phyloP scores from a whole-genome alignment of 2,329 filamentous ascomycete species.

The Kalmusia sp. region DNA sequence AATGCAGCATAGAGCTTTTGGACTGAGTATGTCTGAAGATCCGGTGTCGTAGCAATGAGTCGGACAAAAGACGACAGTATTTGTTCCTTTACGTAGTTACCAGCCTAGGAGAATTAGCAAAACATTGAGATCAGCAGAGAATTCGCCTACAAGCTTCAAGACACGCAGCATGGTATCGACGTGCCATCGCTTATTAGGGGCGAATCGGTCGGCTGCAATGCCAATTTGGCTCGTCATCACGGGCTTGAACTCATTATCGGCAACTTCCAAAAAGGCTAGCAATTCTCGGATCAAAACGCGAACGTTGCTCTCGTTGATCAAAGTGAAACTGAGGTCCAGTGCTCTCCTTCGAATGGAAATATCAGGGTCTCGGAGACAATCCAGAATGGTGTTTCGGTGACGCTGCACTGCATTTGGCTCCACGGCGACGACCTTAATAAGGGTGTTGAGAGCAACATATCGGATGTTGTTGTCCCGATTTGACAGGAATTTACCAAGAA shows the following conservation, averaged over 20 bases:
- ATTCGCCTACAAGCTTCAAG: slow-evolving; percentile 68
- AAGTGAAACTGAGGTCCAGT: slow-evolving; percentile 95
- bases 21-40: slow-evolving; percentile 94
- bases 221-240: slow-evolving; percentile 99
- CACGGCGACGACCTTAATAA: slow-evolving; percentile 97
- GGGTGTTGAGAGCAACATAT: slow-evolving; percentile 95
- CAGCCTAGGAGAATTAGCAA: slow-evolving; percentile 60
- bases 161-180: slow-evolving; percentile 97
- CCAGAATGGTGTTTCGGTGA: slow-evolving; percentile 95
- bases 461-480: slow-evolving; percentile 99
- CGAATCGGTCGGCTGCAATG: slow-evolving; percentile 92
- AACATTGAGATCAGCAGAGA: neutral
- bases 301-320: slow-evolving; percentile 97
- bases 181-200: slow-evolving; percentile 98
- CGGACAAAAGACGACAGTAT: slow-evolving; percentile 97
- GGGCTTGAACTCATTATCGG: slow-evolving; percentile 98
- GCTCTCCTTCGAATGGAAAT: slow-evolving; percentile 96
- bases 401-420: slow-evolving; percentile 97
- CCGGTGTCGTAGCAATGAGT: slow-evolving; percentile 90
- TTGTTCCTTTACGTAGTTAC: slow-evolving; percentile 97
- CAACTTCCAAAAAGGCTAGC: slow-evolving; percentile 92
- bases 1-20: slow-evolving; percentile 91
- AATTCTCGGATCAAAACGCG: slow-evolving; percentile 91
- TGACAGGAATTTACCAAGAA: slow-evolving; percentile 96
- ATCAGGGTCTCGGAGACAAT: slow-evolving; percentile 94